A percentile compares a stretch with the other conserved stretches of the same genome.
phyloP scores from a whole-genome alignment of 441 rosid genomes.

The Biscutella laevigata region DNA sequence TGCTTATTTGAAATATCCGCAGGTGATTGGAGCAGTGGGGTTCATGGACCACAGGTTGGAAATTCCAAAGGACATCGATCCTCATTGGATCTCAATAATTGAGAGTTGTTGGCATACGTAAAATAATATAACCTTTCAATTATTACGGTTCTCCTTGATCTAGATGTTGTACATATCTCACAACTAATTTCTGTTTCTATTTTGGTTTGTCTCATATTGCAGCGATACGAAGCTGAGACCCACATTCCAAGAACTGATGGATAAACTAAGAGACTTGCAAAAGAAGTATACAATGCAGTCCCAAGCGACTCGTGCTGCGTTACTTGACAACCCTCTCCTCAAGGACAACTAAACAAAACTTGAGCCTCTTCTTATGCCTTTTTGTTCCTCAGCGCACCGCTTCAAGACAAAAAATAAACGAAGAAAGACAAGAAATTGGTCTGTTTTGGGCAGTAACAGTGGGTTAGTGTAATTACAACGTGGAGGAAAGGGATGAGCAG shows the following conservation, averaged over 20 bases:
- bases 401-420: not conserved
- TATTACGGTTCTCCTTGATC: not conserved
- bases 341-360: constrained; percentile 34
- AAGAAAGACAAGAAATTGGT: constrained; percentile 3
- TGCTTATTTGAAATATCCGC: constrained; percentile 30
- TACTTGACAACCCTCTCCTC: constrained; percentile 32
- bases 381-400: constrained; percentile 6
- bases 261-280: constrained; percentile 70
- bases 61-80: constrained; percentile 73
- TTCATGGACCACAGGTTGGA: constrained; percentile 92
- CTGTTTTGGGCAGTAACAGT: constrained; percentile 10
- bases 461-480: constrained; percentile 7
- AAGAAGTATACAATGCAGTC: constrained; percentile 50
- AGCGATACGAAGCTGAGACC: constrained; percentile 77
- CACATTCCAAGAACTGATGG: constrained; percentile 76
- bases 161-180: not conserved
- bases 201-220: constrained; percentile 16
- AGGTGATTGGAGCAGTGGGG: constrained; percentile 98
- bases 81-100: constrained; percentile 65
- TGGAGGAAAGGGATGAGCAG: constrained; percentile 17
- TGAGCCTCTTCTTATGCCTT: not conserved
- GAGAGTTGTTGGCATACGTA: constrained; percentile 96
- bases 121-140: constrained; percentile 7
- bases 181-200: not conserved
- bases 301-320: constrained; percentile 60